Percentiles rank a stretch among this genome's conserved stretches.
phyloP scores from a whole-genome alignment of 2,329 filamentous ascomycete genomes.

The Cercospora zeae-maydis region DNA sequence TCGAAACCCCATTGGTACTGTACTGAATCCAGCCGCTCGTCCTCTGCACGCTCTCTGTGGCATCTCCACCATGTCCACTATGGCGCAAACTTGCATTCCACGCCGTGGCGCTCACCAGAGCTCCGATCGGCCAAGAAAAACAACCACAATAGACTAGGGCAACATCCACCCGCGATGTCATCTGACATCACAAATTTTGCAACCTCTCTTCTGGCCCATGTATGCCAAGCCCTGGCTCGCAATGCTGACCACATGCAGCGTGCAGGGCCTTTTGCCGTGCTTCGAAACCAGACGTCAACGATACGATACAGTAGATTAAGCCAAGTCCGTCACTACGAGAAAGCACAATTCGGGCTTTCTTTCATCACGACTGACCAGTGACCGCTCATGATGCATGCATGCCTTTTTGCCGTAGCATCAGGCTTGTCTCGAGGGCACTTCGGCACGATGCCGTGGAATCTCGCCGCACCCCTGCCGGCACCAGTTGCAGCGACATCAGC shows the following conservation, averaged over 20 bases:
- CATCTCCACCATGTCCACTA: background rate
- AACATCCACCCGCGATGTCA: background rate
- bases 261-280: background rate
- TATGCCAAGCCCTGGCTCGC: background rate
- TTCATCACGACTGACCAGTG: background rate
- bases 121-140: constrained; percentile 2
- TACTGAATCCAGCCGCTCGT: background rate
- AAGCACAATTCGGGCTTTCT: too few relatives aligned
- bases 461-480: background rate
- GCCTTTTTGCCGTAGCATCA: background rate
- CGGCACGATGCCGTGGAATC: background rate
- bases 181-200: constrained; percentile 5
- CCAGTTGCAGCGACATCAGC: background rate
- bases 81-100: background rate
- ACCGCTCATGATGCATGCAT: background rate
- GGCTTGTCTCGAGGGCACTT: constrained; percentile 11
- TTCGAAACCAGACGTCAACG: background rate
- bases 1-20: background rate
- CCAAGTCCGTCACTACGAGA: background rate
- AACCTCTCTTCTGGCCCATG: background rate
- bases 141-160: constrained; percentile 6
- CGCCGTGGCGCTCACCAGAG: background rate
- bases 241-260: background rate
- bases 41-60: background rate
- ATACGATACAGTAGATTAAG: background rate